A percentile compares a stretch with the other conserved stretches of the same genome.
Conservation (phyloP, 495 filamentous ascomycete species). For the Amorphotheca resinae region DNA sequence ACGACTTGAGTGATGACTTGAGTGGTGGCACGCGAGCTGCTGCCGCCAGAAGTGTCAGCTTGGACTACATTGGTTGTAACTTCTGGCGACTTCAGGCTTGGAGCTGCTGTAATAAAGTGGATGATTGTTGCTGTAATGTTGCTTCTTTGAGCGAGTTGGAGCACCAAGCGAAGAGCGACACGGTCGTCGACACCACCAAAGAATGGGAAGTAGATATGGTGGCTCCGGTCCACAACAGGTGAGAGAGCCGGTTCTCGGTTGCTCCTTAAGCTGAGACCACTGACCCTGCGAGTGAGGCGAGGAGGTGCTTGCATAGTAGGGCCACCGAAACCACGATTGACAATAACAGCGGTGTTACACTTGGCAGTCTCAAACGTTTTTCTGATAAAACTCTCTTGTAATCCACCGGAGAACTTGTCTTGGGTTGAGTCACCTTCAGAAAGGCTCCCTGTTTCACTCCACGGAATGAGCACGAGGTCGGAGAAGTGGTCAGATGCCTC, state of each 20-base stretch:
- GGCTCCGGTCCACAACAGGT: slow-evolving; percentile 50
- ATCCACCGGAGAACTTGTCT: slow-evolving; percentile 32
- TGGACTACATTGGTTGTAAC: slow-evolving; percentile 1
- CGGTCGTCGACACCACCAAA: slow-evolving; percentile 78
- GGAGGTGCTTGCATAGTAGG: slow-evolving; percentile 25
- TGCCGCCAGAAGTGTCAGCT: background rate
- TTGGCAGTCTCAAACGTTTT: slow-evolving; percentile 44
- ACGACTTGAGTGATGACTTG: slow-evolving; percentile 11
- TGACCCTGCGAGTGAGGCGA: slow-evolving; percentile 27
- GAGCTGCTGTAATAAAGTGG: slow-evolving; percentile 30
- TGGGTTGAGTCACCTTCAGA: slow-evolving; percentile 37
- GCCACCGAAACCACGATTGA: slow-evolving; percentile 61
- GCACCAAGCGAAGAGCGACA: slow-evolving; percentile 64
- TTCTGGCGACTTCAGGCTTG: slow-evolving; percentile 14
- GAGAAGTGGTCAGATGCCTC: slow-evolving; percentile 55
- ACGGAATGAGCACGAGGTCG: slow-evolving; percentile 80
- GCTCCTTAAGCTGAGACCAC: slow-evolving; percentile 45
- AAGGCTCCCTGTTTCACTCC: slow-evolving; percentile 73
- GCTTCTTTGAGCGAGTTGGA: slow-evolving; percentile 66
- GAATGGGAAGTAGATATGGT: slow-evolving; percentile 82
- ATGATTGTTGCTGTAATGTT: slow-evolving; percentile 65
- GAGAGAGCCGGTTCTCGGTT: slow-evolving; percentile 30
- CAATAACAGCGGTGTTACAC: slow-evolving; percentile 68
- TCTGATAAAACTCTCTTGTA: slow-evolving; percentile 57
- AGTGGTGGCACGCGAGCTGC: background rate